Percentiles rank a stretch among this genome's conserved stretches.
Conservation (phyloP, 768 basidiomycete species). For the Termitomyces sp. region DNA sequence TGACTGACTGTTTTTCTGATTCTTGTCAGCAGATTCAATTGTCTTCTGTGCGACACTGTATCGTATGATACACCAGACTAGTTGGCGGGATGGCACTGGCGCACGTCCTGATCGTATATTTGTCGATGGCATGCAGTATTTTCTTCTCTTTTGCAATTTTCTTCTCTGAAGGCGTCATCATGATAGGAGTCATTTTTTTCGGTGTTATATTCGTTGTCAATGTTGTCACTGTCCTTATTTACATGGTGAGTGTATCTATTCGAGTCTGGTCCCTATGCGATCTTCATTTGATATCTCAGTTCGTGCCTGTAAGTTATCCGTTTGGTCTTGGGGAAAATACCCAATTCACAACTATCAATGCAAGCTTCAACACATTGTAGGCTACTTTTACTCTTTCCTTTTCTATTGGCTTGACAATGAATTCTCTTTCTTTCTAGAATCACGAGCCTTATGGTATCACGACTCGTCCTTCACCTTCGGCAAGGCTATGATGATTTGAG, state of each 20-base stretch:
- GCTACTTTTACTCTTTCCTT: too few species aligned
- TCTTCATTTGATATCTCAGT: too few species aligned
- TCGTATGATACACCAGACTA: neutral
- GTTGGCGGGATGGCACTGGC: neutral
- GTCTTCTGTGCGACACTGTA: conserved; percentile 7
- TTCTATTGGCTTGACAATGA: too few species aligned
- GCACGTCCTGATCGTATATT: neutral
- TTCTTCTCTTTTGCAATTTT: too few species aligned
- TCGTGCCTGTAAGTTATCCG: too few species aligned
- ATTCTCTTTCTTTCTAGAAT: conserved; percentile 15
- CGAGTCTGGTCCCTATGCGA: too few species aligned
- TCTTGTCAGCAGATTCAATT: conserved; percentile 17
- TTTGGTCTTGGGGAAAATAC: too few species aligned
- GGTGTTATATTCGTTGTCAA: conserved; percentile 28
- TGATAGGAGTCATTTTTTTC: conserved; percentile 14
- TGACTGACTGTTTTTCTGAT: neutral
- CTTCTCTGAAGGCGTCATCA: neutral
- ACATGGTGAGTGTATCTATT: conserved; percentile 11
- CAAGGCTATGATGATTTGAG: neutral
- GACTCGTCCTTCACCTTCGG: conserved; percentile 29
- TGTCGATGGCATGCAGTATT: neutral
- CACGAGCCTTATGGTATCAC: conserved; percentile 30
- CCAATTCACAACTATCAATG: too few species aligned
- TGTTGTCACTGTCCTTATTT: conserved; percentile 23
- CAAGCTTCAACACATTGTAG: too few species aligned